Base-by-base conservation (phyloP, 441 rosid genomes). In the Mallotus japonicus region DNA sequence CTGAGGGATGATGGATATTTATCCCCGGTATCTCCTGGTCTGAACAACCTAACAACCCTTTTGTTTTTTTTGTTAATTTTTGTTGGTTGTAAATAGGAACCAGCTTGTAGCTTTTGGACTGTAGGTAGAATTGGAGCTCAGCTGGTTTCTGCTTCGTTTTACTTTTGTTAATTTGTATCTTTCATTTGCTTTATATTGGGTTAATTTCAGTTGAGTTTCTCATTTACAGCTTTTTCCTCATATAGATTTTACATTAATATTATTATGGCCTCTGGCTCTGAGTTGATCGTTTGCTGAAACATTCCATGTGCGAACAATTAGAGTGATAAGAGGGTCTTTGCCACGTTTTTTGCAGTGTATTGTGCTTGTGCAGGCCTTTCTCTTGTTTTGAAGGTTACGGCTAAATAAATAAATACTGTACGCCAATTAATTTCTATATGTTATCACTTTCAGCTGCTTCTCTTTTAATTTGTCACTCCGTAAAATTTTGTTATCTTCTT, bases 91-190 rank as follows among this genome's bases (percentile, higher is more conserved):
- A 68, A 70, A 73, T 70, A 72, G 83, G 78, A 80, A 74, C 88
- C 85, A 85, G 85, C 70, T 87, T 73, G 93, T 80, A 88, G 91
- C 90, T 90, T 82, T 83, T 84, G 86, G 81, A 82, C 63, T 53
- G 80, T 79, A 81, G 87, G 69, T 79, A 80, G 72, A 56, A 44
- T 65, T 80, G 62, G 81, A 92, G 95, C 95, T 92, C 93, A 92
- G 93, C 88, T 88, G 90, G 83, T 85, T 87, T 88, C 83, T 79
- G 79, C 76, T 68, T 81, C 75, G 0, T 40, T 62, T 77, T 58
- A 60, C 71, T 69, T 78, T 75, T 28, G 71, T 79, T 37, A 37
- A 37, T 37, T 37, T 51, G 2, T 59, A 40, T 74, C 34, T 47
- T 47, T 62, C 11, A 20, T 40, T 69, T 49, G 5, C 3, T 0